Evolutionary conservation across 2,329 filamentous ascomycete genomes (phyloP), one percentile per base, ranked within the genome.

Genomic region (Fusarium sororula): DNA sequence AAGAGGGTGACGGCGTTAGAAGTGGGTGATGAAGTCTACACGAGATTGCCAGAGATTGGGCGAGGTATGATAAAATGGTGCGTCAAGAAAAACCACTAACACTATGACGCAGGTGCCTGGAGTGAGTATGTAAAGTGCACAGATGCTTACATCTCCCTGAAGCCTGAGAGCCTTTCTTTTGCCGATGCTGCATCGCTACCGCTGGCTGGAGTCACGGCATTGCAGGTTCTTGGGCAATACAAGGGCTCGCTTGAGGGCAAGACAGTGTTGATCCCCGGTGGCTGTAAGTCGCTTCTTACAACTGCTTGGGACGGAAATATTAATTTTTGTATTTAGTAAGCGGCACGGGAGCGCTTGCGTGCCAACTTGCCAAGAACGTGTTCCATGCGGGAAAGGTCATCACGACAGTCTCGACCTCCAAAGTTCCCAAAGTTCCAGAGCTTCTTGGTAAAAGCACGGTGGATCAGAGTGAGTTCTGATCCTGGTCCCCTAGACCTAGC

Each of bases 231-330:
- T 4, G n/a, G 57, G 6, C 57, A 54, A 15, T 60, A 54, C 45
- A 60, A 26, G 18, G 57, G 35, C 1, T 54, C 57, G 0, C 18
- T 60, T 0, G 45, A 54, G 9, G 57, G 35, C 26, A 60, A 60
- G 35, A 54, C 57, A 0, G 35, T 60, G 3, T 54, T 60, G 0
- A 28, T 60, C 2, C 57, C 57, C 0, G 45, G 5, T 2, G 57
- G 57, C 7, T 17, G 57, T 60, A 32, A 53, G 56, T 51, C 7
- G 7, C 1, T 2, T 6, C 10, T 13, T 15, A 24, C 9, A 18
- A 24, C 18, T 15, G 0, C 32, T 14, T 7, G 13, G 0, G 8
- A 22, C 1, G 11, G 3, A 7, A 2, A 15, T 14, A 5, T 12
- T 44, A 2, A 51, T 26, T 4, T 8, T 17, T 17, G 32, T 17